phyloP scores from a whole-genome alignment of 345 rosid species.

The Microcos paniculata region DNA sequence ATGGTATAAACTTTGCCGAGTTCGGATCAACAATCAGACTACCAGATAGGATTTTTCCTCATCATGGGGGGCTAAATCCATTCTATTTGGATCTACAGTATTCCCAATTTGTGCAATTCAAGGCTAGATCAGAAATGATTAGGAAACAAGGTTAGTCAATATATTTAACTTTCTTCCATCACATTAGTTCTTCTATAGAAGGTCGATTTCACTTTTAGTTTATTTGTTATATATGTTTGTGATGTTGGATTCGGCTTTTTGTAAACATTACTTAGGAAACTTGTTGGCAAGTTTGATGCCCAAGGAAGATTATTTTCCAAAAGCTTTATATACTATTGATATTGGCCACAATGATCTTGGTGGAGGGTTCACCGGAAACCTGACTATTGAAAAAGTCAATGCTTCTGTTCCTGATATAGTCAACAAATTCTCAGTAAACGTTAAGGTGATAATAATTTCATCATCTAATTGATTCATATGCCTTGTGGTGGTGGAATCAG shows the following conservation, averaged over 20 bases:
- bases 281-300: constrained; percentile 38
- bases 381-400: constrained; percentile 37
- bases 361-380: constrained; percentile 29
- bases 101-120: constrained; percentile 47
- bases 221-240: too few relatives aligned
- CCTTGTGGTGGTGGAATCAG: background rate
- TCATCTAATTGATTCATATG: background rate
- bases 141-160: constrained; percentile 39
- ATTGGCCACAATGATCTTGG: constrained; percentile 65
- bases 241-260: background rate
- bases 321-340: constrained; percentile 56
- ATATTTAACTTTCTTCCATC: background rate
- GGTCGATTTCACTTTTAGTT: background rate
- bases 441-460: constrained; percentile 30
- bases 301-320: constrained; percentile 28
- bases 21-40: constrained; percentile 26
- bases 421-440: constrained; percentile 28
- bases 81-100: constrained; percentile 41
- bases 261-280: constrained; percentile 25
- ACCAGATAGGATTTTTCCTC: constrained; percentile 22
- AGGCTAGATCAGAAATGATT: constrained; percentile 32
- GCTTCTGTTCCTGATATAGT: constrained; percentile 45
- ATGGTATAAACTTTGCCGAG: constrained; percentile 42
- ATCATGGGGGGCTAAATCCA: constrained; percentile 36
- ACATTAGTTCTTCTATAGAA: background rate